Conservation (phyloP, 148 eudicot species). For the Amaranthus cruentus region DNA sequence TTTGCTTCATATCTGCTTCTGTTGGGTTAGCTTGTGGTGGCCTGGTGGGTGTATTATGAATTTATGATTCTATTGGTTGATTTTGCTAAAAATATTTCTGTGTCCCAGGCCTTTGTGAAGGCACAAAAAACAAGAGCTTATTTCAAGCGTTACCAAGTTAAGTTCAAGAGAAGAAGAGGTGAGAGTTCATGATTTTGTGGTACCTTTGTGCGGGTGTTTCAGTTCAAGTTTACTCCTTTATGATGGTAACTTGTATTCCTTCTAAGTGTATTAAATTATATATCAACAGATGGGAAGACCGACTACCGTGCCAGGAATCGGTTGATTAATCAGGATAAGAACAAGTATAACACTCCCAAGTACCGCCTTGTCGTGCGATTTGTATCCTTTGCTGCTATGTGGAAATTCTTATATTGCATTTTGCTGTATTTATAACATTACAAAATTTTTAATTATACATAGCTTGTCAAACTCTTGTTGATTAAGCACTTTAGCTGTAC, state of each 20-base stretch:
- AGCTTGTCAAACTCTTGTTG: too few species aligned
- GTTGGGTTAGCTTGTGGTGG: too few species aligned
- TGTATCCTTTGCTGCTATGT: slow-evolving; percentile 36
- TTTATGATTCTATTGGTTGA: not conserved
- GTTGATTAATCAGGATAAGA: slow-evolving; percentile 75
- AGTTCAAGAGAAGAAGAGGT: slow-evolving; percentile 87
- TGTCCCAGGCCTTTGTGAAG: slow-evolving; percentile 53
- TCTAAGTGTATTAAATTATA: not conserved
- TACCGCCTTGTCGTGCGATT: slow-evolving; percentile 75
- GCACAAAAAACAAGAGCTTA: slow-evolving; percentile 55
- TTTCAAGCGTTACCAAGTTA: slow-evolving; percentile 71
- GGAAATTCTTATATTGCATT: too few species aligned
- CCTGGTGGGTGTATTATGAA: too few species aligned
- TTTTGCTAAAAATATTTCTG: not conserved
- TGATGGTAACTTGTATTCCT: too few species aligned
- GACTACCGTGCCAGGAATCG: slow-evolving; percentile 84
- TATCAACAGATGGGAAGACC: slow-evolving; percentile 71
- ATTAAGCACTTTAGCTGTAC: too few species aligned
- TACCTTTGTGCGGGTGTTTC: too few species aligned
- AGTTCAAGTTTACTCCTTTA: not conserved
- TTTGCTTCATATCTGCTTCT: not conserved
- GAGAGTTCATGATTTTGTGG: not conserved
- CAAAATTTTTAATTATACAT: too few species aligned
- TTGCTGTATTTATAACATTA: too few species aligned
- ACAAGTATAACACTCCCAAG: slow-evolving; percentile 89